These are phyloP conservation scores for Dothistroma septosporum DNA, from an alignment of 2,329 filamentous ascomycete species.

Conservation along the genomic window DNA sequence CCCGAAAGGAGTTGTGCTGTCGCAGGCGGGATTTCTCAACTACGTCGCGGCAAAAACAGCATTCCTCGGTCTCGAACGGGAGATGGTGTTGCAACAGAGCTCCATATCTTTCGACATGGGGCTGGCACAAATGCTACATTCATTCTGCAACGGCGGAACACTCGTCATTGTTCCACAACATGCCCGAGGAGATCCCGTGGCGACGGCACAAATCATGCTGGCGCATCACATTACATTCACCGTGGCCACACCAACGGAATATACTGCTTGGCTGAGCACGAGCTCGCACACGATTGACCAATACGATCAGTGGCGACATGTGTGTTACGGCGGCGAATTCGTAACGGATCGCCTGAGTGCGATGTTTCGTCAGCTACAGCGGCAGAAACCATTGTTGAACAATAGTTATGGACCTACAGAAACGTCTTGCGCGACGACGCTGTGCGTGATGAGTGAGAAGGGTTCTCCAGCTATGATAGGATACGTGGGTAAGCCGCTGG, in stretches of 20 bases:
- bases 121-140: constrained; percentile 37
- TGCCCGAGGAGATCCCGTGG: constrained; percentile 35
- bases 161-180: constrained; percentile 36
- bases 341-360: constrained; percentile 4
- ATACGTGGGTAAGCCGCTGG: constrained; percentile 24
- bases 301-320: constrained; percentile 29
- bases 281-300: constrained; percentile 8
- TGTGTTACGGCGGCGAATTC: constrained; percentile 36
- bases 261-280: constrained; percentile 26
- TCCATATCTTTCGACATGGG: constrained; percentile 44
- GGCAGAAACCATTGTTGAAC: constrained; percentile 6
- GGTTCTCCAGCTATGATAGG: constrained; percentile 8
- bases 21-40: constrained; percentile 15
- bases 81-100: constrained; percentile 38
- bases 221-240: constrained; percentile 39
- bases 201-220: constrained; percentile 37
- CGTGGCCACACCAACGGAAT: constrained; percentile 43
- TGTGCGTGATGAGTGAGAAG: background rate
- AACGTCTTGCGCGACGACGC: constrained; percentile 12
- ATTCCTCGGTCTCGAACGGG: constrained; percentile 13
- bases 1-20: constrained; percentile 19
- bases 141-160: constrained; percentile 37
- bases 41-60: constrained; percentile 9
- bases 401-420: constrained; percentile 19
- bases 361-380: too few species aligned